A percentile compares a stretch with the other conserved stretches of the same genome.
Conservation (phyloP, 306 rosid genomes). For the Fagus crenata region DNA sequence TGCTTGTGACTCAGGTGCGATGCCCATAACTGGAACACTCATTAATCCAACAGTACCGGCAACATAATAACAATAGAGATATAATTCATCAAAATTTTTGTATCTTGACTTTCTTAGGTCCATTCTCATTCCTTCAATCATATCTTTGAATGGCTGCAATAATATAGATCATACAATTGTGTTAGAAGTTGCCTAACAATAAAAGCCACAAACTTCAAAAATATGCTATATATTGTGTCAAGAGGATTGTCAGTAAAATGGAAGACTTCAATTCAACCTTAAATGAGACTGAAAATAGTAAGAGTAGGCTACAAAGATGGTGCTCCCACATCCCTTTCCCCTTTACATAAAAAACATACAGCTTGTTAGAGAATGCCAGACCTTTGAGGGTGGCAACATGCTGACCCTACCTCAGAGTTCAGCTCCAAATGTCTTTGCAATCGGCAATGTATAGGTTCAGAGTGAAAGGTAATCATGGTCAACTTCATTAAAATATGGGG, state of each 20-base stretch:
- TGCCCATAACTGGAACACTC: conserved; percentile 67
- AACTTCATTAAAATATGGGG: background rate
- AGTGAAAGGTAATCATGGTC: too few relatives aligned
- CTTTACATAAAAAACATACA: background rate
- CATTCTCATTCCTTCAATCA: conserved; percentile 64
- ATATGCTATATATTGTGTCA: background rate
- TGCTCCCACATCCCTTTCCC: background rate
- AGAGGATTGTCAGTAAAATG: background rate
- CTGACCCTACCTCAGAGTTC: background rate
- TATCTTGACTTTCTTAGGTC: conserved; percentile 54
- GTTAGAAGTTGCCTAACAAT: conserved; percentile 8
- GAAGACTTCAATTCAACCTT: background rate
- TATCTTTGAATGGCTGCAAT: conserved; percentile 57
- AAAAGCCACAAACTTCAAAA: background rate
- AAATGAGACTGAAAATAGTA: background rate
- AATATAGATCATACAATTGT: background rate
- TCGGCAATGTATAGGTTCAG: too few relatives aligned
- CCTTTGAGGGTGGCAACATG: background rate
- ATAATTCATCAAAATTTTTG: conserved; percentile 53
- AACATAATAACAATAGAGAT: conserved; percentile 62
- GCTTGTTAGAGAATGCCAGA: background rate
- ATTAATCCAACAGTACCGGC: conserved; percentile 64
- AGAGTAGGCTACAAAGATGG: background rate
- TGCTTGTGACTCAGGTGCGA: conserved; percentile 45
- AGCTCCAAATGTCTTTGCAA: background rate